Conservation (phyloP, 1,284 basidiomycete genomes). For the Puccinia sorghi region DNA sequence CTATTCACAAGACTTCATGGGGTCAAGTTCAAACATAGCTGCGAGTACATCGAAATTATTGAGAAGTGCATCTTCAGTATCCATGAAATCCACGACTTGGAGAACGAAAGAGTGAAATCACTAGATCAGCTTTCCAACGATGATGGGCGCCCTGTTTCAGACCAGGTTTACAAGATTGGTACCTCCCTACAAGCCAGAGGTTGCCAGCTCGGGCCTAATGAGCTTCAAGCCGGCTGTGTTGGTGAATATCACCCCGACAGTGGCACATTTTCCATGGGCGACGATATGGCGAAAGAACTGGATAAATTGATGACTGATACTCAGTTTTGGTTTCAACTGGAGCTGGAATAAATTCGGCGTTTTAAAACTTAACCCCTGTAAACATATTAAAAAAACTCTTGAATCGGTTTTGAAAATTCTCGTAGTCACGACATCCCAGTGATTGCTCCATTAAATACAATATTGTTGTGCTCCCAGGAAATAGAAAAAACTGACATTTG, state of each 20-base stretch:
- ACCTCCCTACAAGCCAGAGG: background rate
- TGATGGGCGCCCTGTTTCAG: too few species aligned
- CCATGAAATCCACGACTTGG: background rate
- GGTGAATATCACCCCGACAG: background rate
- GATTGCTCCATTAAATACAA: too few species aligned
- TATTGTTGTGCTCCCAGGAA: too few species aligned
- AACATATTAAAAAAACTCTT: background rate
- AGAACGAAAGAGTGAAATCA: conserved; percentile 13
- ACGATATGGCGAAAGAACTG: conserved; percentile 9
- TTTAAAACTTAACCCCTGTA: background rate
- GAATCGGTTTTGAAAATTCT: too few species aligned
- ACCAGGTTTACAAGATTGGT: background rate
- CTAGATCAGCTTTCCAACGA: background rate
- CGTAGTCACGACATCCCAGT: too few species aligned
- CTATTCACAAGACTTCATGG: conserved; percentile 10
- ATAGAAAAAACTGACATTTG: too few species aligned
- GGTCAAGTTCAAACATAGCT: conserved; percentile 21
- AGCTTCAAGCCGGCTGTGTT: background rate
- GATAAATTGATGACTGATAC: conserved; percentile 38
- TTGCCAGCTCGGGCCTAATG: background rate
- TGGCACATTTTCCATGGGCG: background rate
- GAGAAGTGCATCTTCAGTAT: conserved; percentile 21
- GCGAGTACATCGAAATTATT: conserved; percentile 27
- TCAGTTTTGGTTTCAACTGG: conserved; percentile 36
- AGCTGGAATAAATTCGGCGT: conserved; percentile 9